Evolutionary conservation across 2,329 filamentous ascomycete species (phyloP), one percentile per base, ranked within the genome.

Genomic region (Alternaria ethzedia): DNA sequence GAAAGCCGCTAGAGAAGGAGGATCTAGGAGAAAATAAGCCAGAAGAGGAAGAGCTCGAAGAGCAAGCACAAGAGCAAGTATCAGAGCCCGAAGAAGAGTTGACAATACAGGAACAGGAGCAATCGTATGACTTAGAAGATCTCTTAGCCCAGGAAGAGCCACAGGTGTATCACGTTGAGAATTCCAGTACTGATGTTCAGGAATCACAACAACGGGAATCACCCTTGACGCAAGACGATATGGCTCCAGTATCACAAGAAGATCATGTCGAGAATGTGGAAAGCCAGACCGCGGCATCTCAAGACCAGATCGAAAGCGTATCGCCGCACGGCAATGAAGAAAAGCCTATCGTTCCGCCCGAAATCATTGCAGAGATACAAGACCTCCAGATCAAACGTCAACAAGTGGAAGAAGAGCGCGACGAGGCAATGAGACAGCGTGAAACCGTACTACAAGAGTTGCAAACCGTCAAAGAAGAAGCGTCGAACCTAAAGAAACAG

Each of bases 361-460:
- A 26, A 11, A 30, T 49, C 3, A 6, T 6, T 26, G 28, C 20
- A 23, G 23, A 49, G 11, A 41, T 41, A 20, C 15, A 55, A 49
- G 10, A 32, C 9, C 21, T 54, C 0, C 26, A 36, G 5, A 17
- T 5, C 17, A 20, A 45, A 41, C 46, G 44, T 10, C 7, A 17
- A 25, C n/a, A 17, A 6, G 23, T 17, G 20, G n/a, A 49, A 2
- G n/a, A 26, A 41, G 30, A 58, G 17, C 45, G 36, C 15, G 41
- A 61, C 2, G 46, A 46, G n/a, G 44, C 36, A 3, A 32, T 17
- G 21, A 21, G 25, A 23, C 41, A 28, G 10, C 17, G 20, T 15
- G 49, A 54, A 8, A 46, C 36, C 7, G 17, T 46, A 21, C 11
- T 45, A 7, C 49, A 51, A 47, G 59, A 65, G n/a, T 44, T 64